Evolutionary conservation across 176 grass and related monocot species (phyloP).

Genomic region (Triticum timopheevii): DNA sequence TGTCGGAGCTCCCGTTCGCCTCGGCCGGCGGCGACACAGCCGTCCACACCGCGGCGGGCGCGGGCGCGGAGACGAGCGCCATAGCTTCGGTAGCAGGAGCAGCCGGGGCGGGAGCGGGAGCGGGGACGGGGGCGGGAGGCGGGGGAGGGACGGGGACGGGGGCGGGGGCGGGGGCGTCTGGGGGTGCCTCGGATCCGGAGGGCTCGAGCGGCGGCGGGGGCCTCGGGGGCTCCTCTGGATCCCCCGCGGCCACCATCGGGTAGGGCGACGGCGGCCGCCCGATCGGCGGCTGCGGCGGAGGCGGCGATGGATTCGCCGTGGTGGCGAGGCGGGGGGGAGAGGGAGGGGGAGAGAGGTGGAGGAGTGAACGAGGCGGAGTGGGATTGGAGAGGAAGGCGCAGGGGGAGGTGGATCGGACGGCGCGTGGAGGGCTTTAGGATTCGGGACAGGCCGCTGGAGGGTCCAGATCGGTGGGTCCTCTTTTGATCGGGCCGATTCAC

Average conservation of each 20-base stretch:
- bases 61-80: neutral
- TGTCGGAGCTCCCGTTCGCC: constrained; percentile 46
- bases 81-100: neutral
- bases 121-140: neutral
- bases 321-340: constrained; percentile 19
- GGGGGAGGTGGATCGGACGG: constrained; percentile 25
- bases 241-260: constrained; percentile 23
- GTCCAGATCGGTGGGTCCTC: neutral
- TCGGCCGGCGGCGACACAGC: constrained; percentile 20
- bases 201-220: neutral
- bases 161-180: constrained; percentile 7
- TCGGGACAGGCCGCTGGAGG: neutral
- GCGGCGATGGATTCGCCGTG: constrained; percentile 48
- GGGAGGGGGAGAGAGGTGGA: neutral
- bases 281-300: constrained; percentile 27
- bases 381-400: neutral
- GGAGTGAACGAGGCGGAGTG: neutral
- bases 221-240: constrained; percentile 1
- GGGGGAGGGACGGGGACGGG: neutral
- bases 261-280: constrained; percentile 25
- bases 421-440: constrained; percentile 8
- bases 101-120: neutral
- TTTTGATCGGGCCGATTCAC: neutral
- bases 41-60: neutral
- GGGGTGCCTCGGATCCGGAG: constrained; percentile 41